A percentile compares a stretch with the other conserved stretches of the same genome.
These are phyloP conservation scores for Russula virescens DNA, from an alignment of 768 basidiomycete species.

Conservation along the genomic window DNA sequence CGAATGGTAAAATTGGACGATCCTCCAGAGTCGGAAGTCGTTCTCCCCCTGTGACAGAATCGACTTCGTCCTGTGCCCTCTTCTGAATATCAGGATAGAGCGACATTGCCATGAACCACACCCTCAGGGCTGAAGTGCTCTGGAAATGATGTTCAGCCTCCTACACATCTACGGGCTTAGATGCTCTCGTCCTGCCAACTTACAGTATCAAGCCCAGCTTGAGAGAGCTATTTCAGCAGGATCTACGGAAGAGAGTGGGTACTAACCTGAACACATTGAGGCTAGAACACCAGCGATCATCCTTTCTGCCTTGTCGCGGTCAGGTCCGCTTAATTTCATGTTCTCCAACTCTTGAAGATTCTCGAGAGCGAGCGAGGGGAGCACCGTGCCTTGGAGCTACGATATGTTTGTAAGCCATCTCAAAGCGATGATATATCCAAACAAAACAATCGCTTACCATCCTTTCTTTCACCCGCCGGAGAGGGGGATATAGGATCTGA, in stretches of 20 bases:
- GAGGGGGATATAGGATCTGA: neutral
- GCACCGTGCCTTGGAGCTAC: neutral
- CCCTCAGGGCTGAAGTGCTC: neutral
- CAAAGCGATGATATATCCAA: neutral
- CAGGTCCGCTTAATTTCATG: neutral
- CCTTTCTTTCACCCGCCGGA: neutral
- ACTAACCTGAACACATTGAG: neutral
- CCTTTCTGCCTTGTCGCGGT: neutral
- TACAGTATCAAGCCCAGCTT: slow-evolving; percentile 5
- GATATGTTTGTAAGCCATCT: neutral
- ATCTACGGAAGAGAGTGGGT: too few species aligned
- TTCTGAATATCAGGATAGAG: neutral
- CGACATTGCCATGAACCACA: neutral
- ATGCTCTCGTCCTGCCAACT: neutral
- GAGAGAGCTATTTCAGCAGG: neutral
- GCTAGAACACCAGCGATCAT: neutral
- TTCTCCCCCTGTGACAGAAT: neutral
- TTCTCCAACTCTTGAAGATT: neutral
- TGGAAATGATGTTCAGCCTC: neutral
- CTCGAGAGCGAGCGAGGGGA: neutral
- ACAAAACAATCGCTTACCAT: neutral
- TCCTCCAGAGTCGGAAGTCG: neutral
- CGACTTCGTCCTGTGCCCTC: neutral
- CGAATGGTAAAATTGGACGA: neutral
- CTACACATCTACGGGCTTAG: neutral